Evolutionary conservation across 2,329 filamentous ascomycete species (phyloP).

Genomic region (Basipetospora chlamydospora): DNA sequence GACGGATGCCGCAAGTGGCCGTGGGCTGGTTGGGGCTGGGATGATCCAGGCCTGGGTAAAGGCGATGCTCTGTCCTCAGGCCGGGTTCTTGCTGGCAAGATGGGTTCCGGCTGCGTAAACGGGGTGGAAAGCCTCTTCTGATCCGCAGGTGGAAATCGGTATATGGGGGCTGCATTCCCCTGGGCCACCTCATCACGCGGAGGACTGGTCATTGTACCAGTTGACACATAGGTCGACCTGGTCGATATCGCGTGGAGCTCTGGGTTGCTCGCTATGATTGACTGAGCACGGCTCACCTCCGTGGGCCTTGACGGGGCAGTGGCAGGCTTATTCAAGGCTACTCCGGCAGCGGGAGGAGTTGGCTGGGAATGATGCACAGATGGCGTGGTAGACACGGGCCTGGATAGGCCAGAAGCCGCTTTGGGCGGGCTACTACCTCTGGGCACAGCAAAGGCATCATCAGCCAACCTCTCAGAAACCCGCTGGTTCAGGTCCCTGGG

Average conservation of each 20-base stretch:
- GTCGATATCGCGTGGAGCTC: constrained; percentile 40
- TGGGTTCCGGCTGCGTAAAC: not conserved
- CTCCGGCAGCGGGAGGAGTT: not conserved
- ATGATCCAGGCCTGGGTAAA: constrained; percentile 3
- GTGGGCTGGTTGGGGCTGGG: constrained; percentile 1
- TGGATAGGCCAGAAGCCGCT: constrained; percentile 15
- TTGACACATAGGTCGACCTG: constrained; percentile 25
- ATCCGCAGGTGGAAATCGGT: constrained; percentile 26
- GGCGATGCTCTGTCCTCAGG: not conserved
- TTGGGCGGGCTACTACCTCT: constrained; percentile 9
- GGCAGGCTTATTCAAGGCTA: constrained; percentile 6
- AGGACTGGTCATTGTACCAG: constrained; percentile 64
- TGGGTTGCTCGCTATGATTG: constrained; percentile 48
- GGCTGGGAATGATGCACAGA: not conserved
- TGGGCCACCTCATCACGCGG: constrained; percentile 3
- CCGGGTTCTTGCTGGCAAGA: not conserved
- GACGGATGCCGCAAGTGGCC: constrained; percentile 23
- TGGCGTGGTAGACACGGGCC: constrained; percentile 10
- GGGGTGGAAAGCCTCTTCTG: constrained; percentile 22
- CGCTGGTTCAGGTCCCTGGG: constrained; percentile 45
- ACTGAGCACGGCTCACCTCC: constrained; percentile 45
- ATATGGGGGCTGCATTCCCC: constrained; percentile 15
- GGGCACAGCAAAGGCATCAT: constrained; percentile 61
- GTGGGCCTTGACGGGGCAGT: constrained; percentile 26
- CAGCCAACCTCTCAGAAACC: constrained; percentile 63